Percentiles rank a stretch among this genome's conserved stretches.
Evolutionary conservation across 2,329 filamentous ascomycete genomes (phyloP).

Genomic region (Cladosporium sp.): DNA sequence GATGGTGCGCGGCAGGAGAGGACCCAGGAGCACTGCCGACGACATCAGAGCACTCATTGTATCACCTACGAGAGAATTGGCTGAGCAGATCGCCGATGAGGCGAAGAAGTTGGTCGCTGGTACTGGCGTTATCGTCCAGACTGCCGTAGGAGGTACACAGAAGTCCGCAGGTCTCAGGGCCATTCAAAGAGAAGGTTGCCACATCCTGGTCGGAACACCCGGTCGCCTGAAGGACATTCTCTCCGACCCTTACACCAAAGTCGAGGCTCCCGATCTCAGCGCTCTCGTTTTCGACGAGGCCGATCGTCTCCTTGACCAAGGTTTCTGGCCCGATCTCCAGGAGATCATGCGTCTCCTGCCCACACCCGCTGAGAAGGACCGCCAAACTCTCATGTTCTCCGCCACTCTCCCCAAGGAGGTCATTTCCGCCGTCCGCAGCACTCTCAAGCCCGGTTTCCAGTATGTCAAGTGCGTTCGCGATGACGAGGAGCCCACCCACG

Average conservation of each 20-base stretch:
- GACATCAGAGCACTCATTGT: conserved; percentile 59
- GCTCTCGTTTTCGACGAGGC: conserved; percentile 63
- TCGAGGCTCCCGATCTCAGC: conserved; percentile 59
- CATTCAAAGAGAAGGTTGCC: conserved; percentile 73
- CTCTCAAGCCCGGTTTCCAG: conserved; percentile 78
- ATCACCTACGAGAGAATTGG: conserved; percentile 60
- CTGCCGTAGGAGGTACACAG: conserved; percentile 87
- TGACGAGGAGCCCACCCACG: conserved; percentile 80
- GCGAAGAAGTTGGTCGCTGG: conserved; percentile 61
- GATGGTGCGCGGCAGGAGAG: conserved; percentile 40
- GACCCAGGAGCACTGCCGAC: conserved; percentile 46
- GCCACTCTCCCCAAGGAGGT: conserved; percentile 87
- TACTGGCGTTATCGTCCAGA: conserved; percentile 66
- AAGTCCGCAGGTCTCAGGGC: conserved; percentile 64
- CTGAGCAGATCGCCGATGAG: conserved; percentile 65
- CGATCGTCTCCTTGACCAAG: conserved; percentile 61
- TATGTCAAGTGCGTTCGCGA: conserved; percentile 84
- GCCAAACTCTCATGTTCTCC: conserved; percentile 93
- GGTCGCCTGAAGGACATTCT: conserved; percentile 82
- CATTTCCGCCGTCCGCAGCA: conserved; percentile 69
- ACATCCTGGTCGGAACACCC: conserved; percentile 85
- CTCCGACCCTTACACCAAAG: conserved; percentile 57
- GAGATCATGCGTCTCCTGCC: conserved; percentile 56
- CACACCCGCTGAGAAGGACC: conserved; percentile 55
- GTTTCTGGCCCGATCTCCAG: conserved; percentile 47